Percentiles rank a stretch among this genome's conserved stretches.
Conservation (phyloP, 1,284 basidiomycete species). For the Gymnopus androsaceus region DNA sequence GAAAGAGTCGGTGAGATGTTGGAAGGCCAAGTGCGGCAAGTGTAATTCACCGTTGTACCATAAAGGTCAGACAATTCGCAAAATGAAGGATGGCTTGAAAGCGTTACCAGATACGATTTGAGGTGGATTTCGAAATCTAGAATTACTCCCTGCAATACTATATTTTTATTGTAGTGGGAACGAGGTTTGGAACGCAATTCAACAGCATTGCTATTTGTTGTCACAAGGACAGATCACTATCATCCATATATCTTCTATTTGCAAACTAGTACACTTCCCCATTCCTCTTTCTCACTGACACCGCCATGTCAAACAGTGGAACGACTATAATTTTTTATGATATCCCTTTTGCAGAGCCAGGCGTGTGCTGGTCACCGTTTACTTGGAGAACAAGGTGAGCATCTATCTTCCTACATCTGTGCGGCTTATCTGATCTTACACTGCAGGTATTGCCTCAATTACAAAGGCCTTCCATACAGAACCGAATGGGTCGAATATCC, state of each 20-base stretch:
- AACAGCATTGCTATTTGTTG: no score
- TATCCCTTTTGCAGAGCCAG: slow-evolving; percentile 4
- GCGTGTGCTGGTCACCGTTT: slow-evolving; percentile 11
- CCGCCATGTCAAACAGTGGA: not conserved
- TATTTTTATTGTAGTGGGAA: no score
- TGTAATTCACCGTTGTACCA: slow-evolving; percentile 8
- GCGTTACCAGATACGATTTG: slow-evolving; percentile 11
- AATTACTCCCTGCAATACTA: no score
- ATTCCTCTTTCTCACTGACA: not conserved
- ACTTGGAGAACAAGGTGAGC: slow-evolving; percentile 11
- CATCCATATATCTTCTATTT: no score
- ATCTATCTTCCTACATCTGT: no score
- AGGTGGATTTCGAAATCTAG: no score
- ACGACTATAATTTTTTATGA: slow-evolving; percentile 10
- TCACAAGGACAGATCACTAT: no score
- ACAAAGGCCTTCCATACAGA: slow-evolving; percentile 40
- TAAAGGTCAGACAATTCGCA: slow-evolving; percentile 11
- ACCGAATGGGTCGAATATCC: slow-evolving; percentile 42
- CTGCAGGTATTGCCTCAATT: slow-evolving; percentile 37
- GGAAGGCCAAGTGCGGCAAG: slow-evolving; percentile 10
- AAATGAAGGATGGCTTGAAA: slow-evolving; percentile 11
- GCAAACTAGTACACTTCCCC: no score
- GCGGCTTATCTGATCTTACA: not conserved
- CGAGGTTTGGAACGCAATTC: no score
- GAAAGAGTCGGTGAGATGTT: slow-evolving; percentile 13